These are phyloP conservation scores for Linaria vulgaris DNA, from an alignment of 257 asterid species.

Conservation along the genomic window DNA sequence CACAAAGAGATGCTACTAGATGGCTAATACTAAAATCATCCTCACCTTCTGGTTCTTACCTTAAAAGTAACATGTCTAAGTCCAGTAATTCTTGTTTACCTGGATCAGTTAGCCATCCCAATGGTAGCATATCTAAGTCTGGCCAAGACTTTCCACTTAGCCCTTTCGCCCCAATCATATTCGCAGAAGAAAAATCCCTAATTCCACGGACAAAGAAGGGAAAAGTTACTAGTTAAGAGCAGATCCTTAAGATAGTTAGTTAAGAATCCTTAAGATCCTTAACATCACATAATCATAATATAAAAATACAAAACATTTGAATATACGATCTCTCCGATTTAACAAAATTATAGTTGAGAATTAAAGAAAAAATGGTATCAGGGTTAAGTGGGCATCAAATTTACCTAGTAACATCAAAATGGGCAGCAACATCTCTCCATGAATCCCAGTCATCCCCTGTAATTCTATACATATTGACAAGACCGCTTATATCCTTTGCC, in stretches of 20 bases:
- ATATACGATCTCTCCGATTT: not conserved
- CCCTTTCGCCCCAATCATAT: slow-evolving; percentile 75
- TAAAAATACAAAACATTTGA: not conserved
- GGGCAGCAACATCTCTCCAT: slow-evolving; percentile 77
- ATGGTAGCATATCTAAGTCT: slow-evolving; percentile 95
- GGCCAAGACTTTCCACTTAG: slow-evolving; percentile 93
- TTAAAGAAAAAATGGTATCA: not conserved
- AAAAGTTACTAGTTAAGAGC: not conserved
- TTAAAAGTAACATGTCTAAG: not conserved
- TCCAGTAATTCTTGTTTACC: slow-evolving; percentile 35
- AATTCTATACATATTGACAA: slow-evolving; percentile 88
- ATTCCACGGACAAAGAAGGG: slow-evolving; percentile 9
- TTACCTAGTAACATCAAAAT: slow-evolving; percentile 79
- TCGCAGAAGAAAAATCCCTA: slow-evolving; percentile 79
- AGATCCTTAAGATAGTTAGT: too few species aligned
- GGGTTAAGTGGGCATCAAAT: not conserved
- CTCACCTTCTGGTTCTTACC: slow-evolving; percentile 8
- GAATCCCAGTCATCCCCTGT: slow-evolving; percentile 99
- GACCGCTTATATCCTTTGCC: slow-evolving; percentile 63
- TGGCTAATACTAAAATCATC: not conserved
- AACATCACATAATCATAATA: slow-evolving; percentile 16
- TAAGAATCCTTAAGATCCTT: not conserved
- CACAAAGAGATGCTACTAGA: too few species aligned
- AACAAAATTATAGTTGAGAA: not conserved
- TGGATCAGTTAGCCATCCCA: slow-evolving; percentile 86